phyloP scores from a whole-genome alignment of 495 filamentous ascomycete species.

The Eremomyces bilateralis region DNA sequence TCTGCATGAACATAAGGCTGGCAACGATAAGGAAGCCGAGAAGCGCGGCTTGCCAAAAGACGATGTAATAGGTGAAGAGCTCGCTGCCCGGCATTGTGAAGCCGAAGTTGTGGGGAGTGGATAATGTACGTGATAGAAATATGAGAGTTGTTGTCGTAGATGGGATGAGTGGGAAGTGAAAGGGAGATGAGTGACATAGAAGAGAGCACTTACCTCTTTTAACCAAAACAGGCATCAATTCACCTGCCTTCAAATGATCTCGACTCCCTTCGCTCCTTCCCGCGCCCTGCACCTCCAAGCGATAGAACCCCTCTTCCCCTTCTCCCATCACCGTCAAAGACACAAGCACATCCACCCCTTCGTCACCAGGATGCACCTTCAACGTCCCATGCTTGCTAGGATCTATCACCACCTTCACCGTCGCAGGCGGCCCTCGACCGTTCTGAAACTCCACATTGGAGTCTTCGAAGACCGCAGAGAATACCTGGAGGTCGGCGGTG shows the following conservation, averaged over 20 bases:
- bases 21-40: too few species aligned
- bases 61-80: too few species aligned
- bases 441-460: constrained; percentile 20
- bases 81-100: too few species aligned
- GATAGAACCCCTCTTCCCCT: constrained; percentile 26
- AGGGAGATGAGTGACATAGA: neutral
- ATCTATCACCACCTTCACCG: constrained; percentile 38
- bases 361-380: constrained; percentile 35
- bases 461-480: constrained; percentile 62
- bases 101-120: too few species aligned
- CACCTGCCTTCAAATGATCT: constrained; percentile 45
- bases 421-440: constrained; percentile 33
- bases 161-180: neutral
- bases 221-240: constrained; percentile 46
- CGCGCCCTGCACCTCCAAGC: constrained; percentile 34
- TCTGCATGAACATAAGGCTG: constrained; percentile 6
- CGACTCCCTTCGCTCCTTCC: constrained; percentile 39
- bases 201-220: constrained; percentile 33
- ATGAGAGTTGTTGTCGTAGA: neutral
- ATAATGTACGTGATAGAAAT: too few species aligned
- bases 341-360: constrained; percentile 43
- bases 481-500: constrained; percentile 35
- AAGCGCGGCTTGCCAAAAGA: too few species aligned
- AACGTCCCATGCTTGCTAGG: constrained; percentile 32
- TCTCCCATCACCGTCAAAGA: constrained; percentile 21